Percentiles rank a stretch among this genome's conserved stretches.
These are phyloP conservation scores for Cutaneotrichosporon curvatum DNA, from an alignment of 1,284 basidiomycete species.

Conservation along the genomic window DNA sequence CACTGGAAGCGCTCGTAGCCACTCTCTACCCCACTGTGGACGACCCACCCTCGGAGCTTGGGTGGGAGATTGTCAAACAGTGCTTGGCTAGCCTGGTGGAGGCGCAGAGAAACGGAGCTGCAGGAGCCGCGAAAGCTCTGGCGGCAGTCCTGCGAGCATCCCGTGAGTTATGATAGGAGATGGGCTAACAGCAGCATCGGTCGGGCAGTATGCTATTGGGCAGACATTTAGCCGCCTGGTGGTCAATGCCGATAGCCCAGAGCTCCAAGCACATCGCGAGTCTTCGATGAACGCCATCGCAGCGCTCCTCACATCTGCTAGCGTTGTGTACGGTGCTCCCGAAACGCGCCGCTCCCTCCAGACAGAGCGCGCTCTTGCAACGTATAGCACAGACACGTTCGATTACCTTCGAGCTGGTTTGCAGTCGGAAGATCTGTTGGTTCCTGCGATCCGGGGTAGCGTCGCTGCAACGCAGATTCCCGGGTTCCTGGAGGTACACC, in stretches of 20 bases:
- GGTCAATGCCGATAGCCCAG: slow-evolving; percentile 67
- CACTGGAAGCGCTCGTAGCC: slow-evolving; percentile 62
- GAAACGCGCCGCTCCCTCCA: slow-evolving; percentile 26
- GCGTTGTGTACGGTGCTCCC: slow-evolving; percentile 33
- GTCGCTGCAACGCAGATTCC: slow-evolving; percentile 60
- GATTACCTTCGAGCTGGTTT: slow-evolving; percentile 40
- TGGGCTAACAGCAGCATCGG: slow-evolving; percentile 52
- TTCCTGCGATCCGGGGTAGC: slow-evolving; percentile 52
- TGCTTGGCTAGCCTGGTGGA: slow-evolving; percentile 70
- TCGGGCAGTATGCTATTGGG: slow-evolving; percentile 61
- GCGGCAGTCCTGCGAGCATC: slow-evolving; percentile 67
- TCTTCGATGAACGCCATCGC: slow-evolving; percentile 59
- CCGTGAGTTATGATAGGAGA: slow-evolving; percentile 50
- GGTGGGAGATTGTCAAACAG: slow-evolving; percentile 67
- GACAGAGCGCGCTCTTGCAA: slow-evolving; percentile 50
- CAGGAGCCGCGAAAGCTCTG: slow-evolving; percentile 72
- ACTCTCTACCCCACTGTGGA: slow-evolving; percentile 57
- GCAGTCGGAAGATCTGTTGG: slow-evolving; percentile 51
- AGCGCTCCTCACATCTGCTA: slow-evolving; percentile 40
- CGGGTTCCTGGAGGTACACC: slow-evolving; percentile 59
- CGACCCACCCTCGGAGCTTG: slow-evolving; percentile 52
- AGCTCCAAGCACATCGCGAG: slow-evolving; percentile 63
- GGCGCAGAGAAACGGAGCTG: slow-evolving; percentile 84
- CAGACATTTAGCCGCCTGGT: slow-evolving; percentile 67
- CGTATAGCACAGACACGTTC: slow-evolving; percentile 66